phyloP scores from a whole-genome alignment of 2,329 filamentous ascomycete species.

The Alternaria rosae region DNA sequence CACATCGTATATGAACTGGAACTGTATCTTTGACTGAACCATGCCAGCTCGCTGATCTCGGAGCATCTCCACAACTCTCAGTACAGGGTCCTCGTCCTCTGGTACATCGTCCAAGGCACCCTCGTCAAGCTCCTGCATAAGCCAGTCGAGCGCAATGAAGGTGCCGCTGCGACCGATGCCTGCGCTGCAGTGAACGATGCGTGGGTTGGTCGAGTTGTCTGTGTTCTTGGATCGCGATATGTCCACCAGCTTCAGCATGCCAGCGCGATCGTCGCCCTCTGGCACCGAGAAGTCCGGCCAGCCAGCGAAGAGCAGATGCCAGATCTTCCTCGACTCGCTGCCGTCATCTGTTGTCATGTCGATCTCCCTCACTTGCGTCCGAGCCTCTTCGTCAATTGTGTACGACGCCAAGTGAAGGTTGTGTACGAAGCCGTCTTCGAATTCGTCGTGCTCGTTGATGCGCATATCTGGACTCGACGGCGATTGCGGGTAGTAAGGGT shows the following conservation, averaged over 20 bases:
- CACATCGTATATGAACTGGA: constrained; percentile 87
- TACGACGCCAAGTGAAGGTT: constrained; percentile 68
- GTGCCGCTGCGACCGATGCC: constrained; percentile 94
- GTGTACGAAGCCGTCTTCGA: constrained; percentile 71
- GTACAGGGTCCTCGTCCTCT: constrained; percentile 71
- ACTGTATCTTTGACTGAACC: constrained; percentile 90
- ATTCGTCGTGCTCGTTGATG: constrained; percentile 70
- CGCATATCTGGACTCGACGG: constrained; percentile 51
- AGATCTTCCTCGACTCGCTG: constrained; percentile 69
- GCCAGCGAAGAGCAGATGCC: constrained; percentile 83
- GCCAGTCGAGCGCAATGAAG: constrained; percentile 94
- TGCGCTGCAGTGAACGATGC: constrained; percentile 77
- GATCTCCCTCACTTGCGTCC: constrained; percentile 77
- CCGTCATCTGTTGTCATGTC: constrained; percentile 56
- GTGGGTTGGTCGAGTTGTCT: constrained; percentile 64
- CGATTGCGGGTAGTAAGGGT: constrained; percentile 78
- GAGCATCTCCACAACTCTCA: constrained; percentile 78
- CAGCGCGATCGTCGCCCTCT: constrained; percentile 69
- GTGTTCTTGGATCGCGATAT: constrained; percentile 69
- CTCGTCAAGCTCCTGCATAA: constrained; percentile 80
- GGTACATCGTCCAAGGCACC: constrained; percentile 67
- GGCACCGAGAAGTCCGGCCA: constrained; percentile 95
- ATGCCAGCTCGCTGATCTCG: constrained; percentile 91
- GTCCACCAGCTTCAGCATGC: constrained; percentile 73
- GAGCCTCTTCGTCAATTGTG: constrained; percentile 63